Percentiles rank a stretch among this genome's conserved stretches.
These are phyloP conservation scores for Blastobotrys mokoenaii DNA, from an alignment of 805 yeast genomes.

Conservation along the genomic window DNA sequence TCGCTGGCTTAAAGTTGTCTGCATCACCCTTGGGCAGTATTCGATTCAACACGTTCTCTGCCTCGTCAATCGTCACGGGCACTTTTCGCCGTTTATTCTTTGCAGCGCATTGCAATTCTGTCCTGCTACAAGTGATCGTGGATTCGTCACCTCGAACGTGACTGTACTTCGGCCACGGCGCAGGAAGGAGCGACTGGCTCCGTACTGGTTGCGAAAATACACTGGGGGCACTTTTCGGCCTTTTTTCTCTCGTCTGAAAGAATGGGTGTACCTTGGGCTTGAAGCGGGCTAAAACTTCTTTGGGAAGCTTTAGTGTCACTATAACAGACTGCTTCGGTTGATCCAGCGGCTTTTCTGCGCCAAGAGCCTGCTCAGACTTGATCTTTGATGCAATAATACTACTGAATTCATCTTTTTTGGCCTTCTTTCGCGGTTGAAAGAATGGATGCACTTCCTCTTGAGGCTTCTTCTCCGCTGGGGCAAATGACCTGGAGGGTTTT, in stretches of 20 bases:
- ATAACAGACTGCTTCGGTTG: too few relatives aligned
- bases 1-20: too few relatives aligned
- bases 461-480: neutral
- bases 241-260: too few relatives aligned
- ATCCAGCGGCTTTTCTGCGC: neutral
- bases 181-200: neutral
- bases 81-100: neutral
- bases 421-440: conserved; percentile 2
- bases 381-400: neutral
- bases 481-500: too few relatives aligned
- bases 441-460: conserved; percentile 3
- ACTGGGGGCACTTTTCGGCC: too few relatives aligned
- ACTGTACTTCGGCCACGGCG: conserved; percentile 6
- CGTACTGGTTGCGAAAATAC: too few relatives aligned
- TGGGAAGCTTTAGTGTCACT: too few relatives aligned
- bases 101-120: too few relatives aligned
- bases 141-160: conserved; percentile 4
- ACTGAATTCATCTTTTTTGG: neutral
- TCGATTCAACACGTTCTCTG: conserved; percentile 2
- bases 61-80: neutral
- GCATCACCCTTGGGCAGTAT: too few relatives aligned
- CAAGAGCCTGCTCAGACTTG: neutral
- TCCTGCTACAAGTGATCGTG: neutral
- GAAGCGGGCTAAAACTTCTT: too few relatives aligned
- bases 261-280: too few relatives aligned